Conservation (phyloP, 257 asterid species). For the Paulownia fortunei region DNA sequence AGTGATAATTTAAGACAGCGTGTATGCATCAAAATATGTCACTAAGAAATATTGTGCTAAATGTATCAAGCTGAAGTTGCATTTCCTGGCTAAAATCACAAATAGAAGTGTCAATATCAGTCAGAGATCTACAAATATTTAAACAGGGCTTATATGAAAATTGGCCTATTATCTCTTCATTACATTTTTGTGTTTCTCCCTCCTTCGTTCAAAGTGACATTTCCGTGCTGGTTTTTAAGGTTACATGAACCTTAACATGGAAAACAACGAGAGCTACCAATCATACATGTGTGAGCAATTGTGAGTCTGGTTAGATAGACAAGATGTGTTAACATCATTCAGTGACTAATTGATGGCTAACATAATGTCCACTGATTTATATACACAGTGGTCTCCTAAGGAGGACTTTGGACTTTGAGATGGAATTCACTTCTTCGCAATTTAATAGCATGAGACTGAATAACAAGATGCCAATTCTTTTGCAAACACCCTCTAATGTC, state of each 20-base stretch:
- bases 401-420: neutral
- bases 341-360: neutral
- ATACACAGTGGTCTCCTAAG: neutral
- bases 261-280: neutral
- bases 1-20: neutral
- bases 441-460: neutral
- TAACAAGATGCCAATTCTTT: neutral
- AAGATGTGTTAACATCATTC: neutral
- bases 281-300: neutral
- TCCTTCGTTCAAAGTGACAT: neutral
- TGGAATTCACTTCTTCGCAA: neutral
- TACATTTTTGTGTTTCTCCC: neutral
- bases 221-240: neutral
- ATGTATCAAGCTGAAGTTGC: neutral
- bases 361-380: neutral
- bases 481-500: neutral
- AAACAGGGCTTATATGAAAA: neutral
- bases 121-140: neutral
- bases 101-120: neutral
- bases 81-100: neutral
- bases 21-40: neutral
- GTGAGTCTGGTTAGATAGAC: neutral
- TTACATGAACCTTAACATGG: neutral
- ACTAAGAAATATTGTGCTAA: neutral
- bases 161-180: neutral